These are phyloP conservation scores for Lonicera japonica DNA, from an alignment of 129 eudicot genomes.

Conservation along the genomic window DNA sequence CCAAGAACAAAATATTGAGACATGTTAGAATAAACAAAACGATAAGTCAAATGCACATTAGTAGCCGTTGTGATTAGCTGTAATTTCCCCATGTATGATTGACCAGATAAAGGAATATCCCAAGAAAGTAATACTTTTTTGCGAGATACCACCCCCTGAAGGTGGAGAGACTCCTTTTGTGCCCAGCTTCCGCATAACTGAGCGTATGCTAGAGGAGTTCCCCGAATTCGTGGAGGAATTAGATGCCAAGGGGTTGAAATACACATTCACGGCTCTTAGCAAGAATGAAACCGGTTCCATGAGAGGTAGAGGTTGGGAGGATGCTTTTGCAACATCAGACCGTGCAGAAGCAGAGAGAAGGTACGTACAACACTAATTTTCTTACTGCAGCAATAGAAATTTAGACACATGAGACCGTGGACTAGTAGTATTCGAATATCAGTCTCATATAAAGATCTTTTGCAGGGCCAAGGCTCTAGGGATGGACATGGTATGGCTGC, in stretches of 20 bases:
- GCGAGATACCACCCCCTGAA: slow-evolving; percentile 62
- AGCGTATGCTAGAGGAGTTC: slow-evolving; percentile 66
- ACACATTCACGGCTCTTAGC: slow-evolving; percentile 66
- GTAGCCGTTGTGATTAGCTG: neutral
- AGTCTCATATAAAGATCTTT: neutral
- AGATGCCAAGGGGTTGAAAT: slow-evolving; percentile 53
- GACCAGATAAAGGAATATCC: slow-evolving; percentile 65
- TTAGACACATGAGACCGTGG: too few relatives aligned
- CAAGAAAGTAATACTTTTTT: slow-evolving; percentile 55
- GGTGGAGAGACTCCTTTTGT: slow-evolving; percentile 89
- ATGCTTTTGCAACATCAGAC: slow-evolving; percentile 57
- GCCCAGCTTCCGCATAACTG: slow-evolving; percentile 64
- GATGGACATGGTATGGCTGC: slow-evolving; percentile 75
- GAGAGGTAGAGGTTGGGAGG: slow-evolving; percentile 83
- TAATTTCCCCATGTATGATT: neutral
- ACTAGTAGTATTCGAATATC: neutral
- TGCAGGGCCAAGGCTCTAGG: slow-evolving; percentile 66
- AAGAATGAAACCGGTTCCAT: slow-evolving; percentile 38
- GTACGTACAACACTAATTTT: slow-evolving; percentile 15
- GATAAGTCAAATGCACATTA: too few relatives aligned
- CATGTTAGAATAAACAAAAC: too few relatives aligned
- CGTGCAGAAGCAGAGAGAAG: slow-evolving; percentile 58
- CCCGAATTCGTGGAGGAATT: slow-evolving; percentile 62
- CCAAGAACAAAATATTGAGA: too few relatives aligned
- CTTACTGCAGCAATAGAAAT: neutral